These are phyloP conservation scores for Chrysosporium queenslandicum DNA, from an alignment of 2,329 filamentous ascomycete genomes.

Conservation along the genomic window DNA sequence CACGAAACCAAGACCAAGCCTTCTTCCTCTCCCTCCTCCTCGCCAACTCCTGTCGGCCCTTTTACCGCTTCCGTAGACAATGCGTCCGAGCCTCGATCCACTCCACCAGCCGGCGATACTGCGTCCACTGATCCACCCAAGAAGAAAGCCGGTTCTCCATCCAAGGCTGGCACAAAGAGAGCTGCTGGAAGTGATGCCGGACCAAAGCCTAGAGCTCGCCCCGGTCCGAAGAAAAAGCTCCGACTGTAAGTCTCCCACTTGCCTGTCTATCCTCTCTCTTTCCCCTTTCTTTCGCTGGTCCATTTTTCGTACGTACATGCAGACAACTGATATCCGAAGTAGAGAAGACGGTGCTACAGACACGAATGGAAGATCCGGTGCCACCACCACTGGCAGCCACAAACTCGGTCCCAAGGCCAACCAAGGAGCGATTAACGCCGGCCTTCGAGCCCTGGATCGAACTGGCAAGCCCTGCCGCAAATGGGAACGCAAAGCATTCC, in stretches of 20 bases:
- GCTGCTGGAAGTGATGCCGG: conserved; percentile 46
- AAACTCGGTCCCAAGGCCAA: conserved; percentile 95
- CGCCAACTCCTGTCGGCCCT: conserved; percentile 21
- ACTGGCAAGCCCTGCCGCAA: conserved; percentile 84
- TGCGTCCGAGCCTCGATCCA: conserved; percentile 31
- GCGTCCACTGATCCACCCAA: conserved; percentile 33
- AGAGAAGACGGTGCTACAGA: conserved; percentile 45
- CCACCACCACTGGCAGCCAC: conserved; percentile 48
- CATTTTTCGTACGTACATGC: neutral
- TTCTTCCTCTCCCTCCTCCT: conserved; percentile 31
- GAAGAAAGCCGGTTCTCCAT: conserved; percentile 46
- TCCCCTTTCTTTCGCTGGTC: neutral
- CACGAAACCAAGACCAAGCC: conserved; percentile 23
- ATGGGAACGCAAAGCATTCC: conserved; percentile 76
- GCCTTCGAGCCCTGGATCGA: conserved; percentile 84
- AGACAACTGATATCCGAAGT: conserved; percentile 14
- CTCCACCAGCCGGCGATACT: conserved; percentile 32
- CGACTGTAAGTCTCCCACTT: conserved; percentile 61
- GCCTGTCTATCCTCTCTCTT: neutral
- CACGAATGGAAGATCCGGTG: conserved; percentile 36
- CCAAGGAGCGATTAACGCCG: conserved; percentile 93
- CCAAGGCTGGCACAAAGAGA: conserved; percentile 55
- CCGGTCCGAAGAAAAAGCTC: conserved; percentile 93
- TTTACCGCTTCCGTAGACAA: conserved; percentile 34
- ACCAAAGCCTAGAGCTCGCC: conserved; percentile 70